These are phyloP conservation scores for Microthlaspi erraticum DNA, from an alignment of 345 rosid species.

Conservation along the genomic window DNA sequence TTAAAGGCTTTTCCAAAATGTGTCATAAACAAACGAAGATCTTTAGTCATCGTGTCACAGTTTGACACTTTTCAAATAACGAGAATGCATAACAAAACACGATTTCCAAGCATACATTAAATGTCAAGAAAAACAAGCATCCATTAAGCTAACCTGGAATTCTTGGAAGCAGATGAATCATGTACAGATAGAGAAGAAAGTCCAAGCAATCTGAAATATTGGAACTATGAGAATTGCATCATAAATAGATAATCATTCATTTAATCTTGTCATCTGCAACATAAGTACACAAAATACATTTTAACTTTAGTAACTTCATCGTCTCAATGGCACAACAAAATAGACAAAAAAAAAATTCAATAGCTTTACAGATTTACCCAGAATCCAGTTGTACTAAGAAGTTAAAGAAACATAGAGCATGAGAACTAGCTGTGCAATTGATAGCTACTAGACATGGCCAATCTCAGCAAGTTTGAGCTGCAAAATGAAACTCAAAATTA, in stretches of 20 bases:
- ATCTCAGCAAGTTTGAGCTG: constrained; percentile 88
- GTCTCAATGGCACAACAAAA: constrained; percentile 15
- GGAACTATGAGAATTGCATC: constrained; percentile 99
- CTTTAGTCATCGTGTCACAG: too few species aligned
- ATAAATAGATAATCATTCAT: constrained; percentile 86
- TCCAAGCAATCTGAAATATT: constrained; percentile 99
- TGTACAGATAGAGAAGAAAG: too few species aligned
- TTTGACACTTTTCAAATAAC: too few species aligned
- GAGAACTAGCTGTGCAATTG: constrained; percentile 96
- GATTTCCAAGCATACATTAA: too few species aligned
- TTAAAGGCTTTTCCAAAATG: too few species aligned
- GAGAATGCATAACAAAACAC: too few species aligned
- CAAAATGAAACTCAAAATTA: too few species aligned
- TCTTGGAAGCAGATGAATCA: constrained; percentile 98
- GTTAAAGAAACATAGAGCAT: constrained; percentile 88
- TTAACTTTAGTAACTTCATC: constrained; percentile 27
- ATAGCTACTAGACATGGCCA: constrained; percentile 91
- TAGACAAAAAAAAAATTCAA: constrained; percentile 1
- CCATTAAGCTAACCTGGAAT: constrained; percentile 98
- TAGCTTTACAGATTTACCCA: constrained; percentile 69
- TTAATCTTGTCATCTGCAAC: constrained; percentile 91
- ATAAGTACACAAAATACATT: constrained; percentile 13
- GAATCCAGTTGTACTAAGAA: constrained; percentile 97
- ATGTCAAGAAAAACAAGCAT: too few species aligned
- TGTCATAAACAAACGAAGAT: too few species aligned